Evolutionary conservation across 2,329 filamentous ascomycete genomes (phyloP), one percentile per base, ranked within the genome.

Genomic region (Colletotrichum tofieldiae): DNA sequence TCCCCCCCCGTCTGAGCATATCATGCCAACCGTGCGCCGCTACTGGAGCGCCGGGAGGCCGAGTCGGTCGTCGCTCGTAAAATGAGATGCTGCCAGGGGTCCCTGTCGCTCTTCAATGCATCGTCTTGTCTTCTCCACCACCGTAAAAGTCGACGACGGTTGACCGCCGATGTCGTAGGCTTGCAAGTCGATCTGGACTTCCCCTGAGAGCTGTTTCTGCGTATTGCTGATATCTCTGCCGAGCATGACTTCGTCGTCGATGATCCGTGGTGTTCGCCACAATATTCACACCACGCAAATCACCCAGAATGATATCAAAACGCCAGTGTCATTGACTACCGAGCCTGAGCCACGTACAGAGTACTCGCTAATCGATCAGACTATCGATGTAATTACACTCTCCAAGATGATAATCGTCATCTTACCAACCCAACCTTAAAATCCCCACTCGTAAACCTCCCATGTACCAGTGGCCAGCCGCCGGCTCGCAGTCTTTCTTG

Each of bases 41-140:
- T 55, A 37, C 62, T 20, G 41, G 18, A 14, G 23, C 23, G 29
- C 63, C 39, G 47, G 41, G 41, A 49, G 18, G 58, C 39, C 32
- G 60, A 60, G n/a, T 56, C 59, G 54, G 32, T 51, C 59, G 29
- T 62, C n/a, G 5, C n/a, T 61, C 47, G 39, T 32, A 47, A 72
- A 65, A 72, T 72, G 70, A 72, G 66, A 55, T 60, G 58, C 54
- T 60, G 47, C 35, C 66, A 55, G 65, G 64, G 65, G 54, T 26
- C 70, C 70, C 60, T 70, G 59, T 51, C 23, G 56, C 45, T 23
- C 65, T 62, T 58, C 54, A 47, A 29, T 55, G 47, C 60, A 56
- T 49, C 32, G 23, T 16, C 43, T 32, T 32, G 47, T 18, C 11
- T 47, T 55, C 23, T 37, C 65, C 59, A 47, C 59, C 35, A 16